Conservation (phyloP, 768 basidiomycete species). For the Clathrus columnatus region DNA sequence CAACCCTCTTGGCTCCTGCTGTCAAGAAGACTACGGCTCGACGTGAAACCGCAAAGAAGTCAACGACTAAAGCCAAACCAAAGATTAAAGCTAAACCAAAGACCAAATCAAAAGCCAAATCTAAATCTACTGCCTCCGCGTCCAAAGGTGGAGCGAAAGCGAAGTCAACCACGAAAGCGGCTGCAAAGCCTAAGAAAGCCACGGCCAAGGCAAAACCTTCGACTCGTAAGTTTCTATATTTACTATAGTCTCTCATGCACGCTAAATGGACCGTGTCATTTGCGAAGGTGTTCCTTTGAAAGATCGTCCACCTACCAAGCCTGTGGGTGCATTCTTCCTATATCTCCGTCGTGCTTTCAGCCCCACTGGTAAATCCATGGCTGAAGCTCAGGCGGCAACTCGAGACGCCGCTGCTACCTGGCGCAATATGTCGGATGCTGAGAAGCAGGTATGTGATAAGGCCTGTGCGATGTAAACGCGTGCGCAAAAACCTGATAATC, state of each 20-base stretch:
- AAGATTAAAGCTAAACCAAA: not conserved
- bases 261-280: not conserved
- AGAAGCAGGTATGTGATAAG: slow-evolving; percentile 8
- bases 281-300: not conserved
- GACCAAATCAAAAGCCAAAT: not conserved
- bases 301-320: slow-evolving; percentile 1
- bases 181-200: not conserved
- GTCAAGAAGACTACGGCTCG: not conserved
- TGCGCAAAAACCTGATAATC: no score
- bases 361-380: not conserved
- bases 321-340: not conserved
- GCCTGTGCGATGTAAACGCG: no score
- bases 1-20: not conserved
- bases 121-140: no score
- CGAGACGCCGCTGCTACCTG: not conserved
- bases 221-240: slow-evolving; percentile 1
- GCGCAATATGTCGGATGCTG: not conserved
- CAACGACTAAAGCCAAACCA: not conserved
- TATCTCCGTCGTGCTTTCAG: not conserved
- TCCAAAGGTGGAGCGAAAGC: not conserved
- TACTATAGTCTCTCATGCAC: not conserved
- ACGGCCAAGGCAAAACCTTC: not conserved
- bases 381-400: not conserved
- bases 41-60: not conserved
- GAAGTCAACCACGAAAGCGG: not conserved